Evolutionary conservation across 805 yeast species (phyloP).

Genomic region (Barnettozyma siamensis): DNA sequence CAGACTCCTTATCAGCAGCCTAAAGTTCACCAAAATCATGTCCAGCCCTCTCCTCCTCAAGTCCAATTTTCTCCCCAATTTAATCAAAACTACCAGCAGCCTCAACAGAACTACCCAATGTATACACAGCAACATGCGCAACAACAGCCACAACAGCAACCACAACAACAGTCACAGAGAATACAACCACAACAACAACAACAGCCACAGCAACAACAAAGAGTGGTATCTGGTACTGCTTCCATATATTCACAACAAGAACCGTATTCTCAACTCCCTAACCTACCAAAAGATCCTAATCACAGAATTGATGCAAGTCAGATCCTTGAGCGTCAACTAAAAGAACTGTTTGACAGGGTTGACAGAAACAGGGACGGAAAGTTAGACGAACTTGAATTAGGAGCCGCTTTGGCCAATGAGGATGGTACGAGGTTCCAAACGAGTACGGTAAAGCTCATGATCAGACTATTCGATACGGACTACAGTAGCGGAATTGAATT

Average conservation of each 20-base stretch:
- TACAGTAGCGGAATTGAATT: conserved; percentile 40
- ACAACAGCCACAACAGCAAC: conserved; percentile 8
- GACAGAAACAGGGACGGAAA: conserved; percentile 50
- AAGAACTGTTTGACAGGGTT: conserved; percentile 47
- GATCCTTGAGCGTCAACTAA: conserved; percentile 38
- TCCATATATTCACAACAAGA: conserved; percentile 2
- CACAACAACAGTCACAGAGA: conserved; percentile 1
- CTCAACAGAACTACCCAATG: neutral
- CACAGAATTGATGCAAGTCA: conserved; percentile 14
- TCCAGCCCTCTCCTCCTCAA: conserved; percentile 2
- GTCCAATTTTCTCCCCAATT: neutral
- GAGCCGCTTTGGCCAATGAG: conserved; percentile 53
- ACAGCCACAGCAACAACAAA: conserved; percentile 8
- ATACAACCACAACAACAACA: conserved; percentile 2
- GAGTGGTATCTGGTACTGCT: conserved; percentile 1
- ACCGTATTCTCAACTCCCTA: conserved; percentile 1
- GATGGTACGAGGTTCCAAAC: conserved; percentile 59
- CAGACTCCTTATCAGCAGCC: neutral
- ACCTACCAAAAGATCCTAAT: conserved; percentile 6
- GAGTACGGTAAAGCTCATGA: conserved; percentile 56
- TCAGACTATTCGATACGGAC: conserved; percentile 53
- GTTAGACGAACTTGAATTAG: conserved; percentile 51
- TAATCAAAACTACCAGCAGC: neutral
- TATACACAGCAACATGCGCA: conserved; percentile 5
- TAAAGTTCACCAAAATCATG: neutral